Evolutionary conservation across 1,139 yeast species (phyloP).

Genomic region (Geotrichum aggregatum): DNA sequence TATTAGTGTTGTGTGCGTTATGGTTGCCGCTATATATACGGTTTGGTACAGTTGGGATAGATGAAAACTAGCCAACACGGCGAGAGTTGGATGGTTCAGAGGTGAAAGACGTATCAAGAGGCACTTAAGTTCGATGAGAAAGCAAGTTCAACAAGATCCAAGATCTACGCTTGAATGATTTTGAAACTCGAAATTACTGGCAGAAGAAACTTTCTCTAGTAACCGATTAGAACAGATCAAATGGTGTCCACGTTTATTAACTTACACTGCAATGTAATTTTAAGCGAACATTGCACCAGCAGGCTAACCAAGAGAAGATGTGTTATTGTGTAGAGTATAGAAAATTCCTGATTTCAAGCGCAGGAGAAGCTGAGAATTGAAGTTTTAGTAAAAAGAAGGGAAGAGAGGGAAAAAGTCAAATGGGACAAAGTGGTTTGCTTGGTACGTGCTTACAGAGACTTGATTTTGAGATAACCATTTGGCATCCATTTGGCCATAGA

Average conservation of each 20-base stretch:
- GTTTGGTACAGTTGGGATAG: neutral
- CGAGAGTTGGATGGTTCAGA: neutral
- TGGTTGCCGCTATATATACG: too few relatives aligned
- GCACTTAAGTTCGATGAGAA: neutral
- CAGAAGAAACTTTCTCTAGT: neutral
- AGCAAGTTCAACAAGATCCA: neutral
- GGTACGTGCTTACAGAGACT: too few relatives aligned
- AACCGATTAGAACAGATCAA: neutral
- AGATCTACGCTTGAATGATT: neutral
- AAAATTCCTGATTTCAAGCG: neutral
- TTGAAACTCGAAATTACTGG: too few relatives aligned
- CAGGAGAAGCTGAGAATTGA: neutral
- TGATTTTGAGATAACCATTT: too few relatives aligned
- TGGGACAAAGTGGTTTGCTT: too few relatives aligned
- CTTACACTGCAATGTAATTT: slow-evolving; percentile 15
- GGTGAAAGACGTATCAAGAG: neutral
- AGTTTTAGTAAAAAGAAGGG: neutral
- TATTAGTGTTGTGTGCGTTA: too few relatives aligned
- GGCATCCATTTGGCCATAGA: too few relatives aligned
- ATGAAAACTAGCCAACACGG: neutral
- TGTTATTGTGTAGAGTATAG: neutral
- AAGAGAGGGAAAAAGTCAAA: neutral
- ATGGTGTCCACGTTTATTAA: neutral
- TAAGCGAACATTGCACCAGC: slow-evolving; percentile 16
- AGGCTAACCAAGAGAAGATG: neutral